A percentile compares a stretch with the other conserved stretches of the same genome.
phyloP scores from a whole-genome alignment of 2,329 filamentous ascomycete species.

The Fusarium mundagurra region DNA sequence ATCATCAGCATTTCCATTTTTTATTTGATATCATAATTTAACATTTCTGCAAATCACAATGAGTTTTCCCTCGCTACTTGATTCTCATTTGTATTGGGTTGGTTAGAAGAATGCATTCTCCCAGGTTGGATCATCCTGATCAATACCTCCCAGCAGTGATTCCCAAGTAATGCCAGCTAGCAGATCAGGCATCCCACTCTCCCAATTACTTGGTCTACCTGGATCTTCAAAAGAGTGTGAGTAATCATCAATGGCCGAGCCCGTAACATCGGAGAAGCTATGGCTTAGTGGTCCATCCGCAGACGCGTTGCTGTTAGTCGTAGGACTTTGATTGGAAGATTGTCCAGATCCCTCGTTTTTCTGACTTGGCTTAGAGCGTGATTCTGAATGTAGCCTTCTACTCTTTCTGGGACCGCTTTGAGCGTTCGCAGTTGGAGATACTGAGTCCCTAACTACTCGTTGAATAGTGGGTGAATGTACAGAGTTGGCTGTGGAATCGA shows the following conservation, averaged over 20 bases:
- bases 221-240: not conserved
- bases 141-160: not conserved
- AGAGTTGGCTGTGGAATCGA: not conserved
- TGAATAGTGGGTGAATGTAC: too few species aligned
- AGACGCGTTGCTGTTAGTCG: not conserved
- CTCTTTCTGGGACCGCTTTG: not conserved
- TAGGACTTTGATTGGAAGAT: not conserved
- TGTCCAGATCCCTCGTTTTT: too few species aligned
- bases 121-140: not conserved
- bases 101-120: not conserved
- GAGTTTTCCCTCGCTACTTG: not conserved
- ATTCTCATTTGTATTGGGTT: not conserved
- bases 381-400: not conserved
- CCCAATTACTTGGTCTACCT: not conserved
- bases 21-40: too few species aligned
- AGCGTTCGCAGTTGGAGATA: not conserved
- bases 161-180: not conserved
- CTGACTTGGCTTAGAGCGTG: not conserved
- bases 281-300: not conserved
- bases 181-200: not conserved
- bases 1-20: too few species aligned
- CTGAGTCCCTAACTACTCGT: too few species aligned
- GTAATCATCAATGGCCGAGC: not conserved
- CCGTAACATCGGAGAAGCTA: not conserved
- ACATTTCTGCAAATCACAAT: too few species aligned